A percentile compares a stretch with the other conserved stretches of the same genome.
Evolutionary conservation across 805 yeast species (phyloP).

Genomic region (Spathaspora boniae): DNA sequence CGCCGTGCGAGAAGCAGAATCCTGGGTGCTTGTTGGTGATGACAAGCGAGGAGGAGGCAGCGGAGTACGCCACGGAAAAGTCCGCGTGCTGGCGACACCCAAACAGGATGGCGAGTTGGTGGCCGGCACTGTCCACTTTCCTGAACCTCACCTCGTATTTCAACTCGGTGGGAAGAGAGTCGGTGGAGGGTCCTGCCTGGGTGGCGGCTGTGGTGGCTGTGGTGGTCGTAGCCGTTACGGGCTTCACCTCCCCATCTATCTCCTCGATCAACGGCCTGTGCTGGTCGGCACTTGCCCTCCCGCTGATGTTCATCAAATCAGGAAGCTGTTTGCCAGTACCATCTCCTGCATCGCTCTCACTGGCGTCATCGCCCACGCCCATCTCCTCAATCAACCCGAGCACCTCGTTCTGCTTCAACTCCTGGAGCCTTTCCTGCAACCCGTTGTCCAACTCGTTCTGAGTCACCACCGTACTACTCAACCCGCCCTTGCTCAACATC

Average conservation of each 20-base stretch:
- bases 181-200: neutral
- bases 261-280: slow-evolving; percentile 54
- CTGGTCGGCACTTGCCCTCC: neutral
- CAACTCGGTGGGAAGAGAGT: neutral
- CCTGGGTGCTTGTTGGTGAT: neutral
- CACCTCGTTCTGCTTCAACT: slow-evolving; percentile 39
- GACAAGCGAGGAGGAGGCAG: too few species aligned
- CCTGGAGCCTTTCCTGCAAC: slow-evolving; percentile 32
- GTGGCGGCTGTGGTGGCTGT: neutral
- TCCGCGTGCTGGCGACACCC: slow-evolving; percentile 1
- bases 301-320: slow-evolving; percentile 24
- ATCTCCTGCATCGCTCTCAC: slow-evolving; percentile 6
- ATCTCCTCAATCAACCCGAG: slow-evolving; percentile 42
- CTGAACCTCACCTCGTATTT: slow-evolving; percentile 1
- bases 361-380: slow-evolving; percentile 19
- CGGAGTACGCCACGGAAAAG: too few species aligned
- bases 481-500: slow-evolving; percentile 64
- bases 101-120: slow-evolving; percentile 1
- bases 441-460: slow-evolving; percentile 40
- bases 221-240: neutral
- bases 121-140: neutral
- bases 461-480: slow-evolving; percentile 39
- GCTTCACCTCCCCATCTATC: slow-evolving; percentile 31
- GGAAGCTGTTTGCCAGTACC: slow-evolving; percentile 19
- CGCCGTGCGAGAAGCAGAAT: too few species aligned